Base-by-base conservation (phyloP, 345 rosid genomes). In the Toxicodendron radicans region DNA sequence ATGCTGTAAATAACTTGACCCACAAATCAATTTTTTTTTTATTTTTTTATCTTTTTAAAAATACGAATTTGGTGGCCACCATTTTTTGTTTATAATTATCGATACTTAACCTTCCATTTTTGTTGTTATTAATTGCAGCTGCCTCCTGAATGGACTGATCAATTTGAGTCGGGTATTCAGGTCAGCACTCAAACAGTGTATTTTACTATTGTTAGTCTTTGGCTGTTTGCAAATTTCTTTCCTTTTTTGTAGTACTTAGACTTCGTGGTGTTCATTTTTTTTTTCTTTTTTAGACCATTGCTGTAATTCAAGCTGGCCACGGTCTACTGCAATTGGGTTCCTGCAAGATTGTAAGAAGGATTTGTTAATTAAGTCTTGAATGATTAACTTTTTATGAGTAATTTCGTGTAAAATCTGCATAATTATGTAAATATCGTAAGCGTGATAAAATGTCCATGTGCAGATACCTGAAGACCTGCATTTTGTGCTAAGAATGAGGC, bases 261-360 rank as follows among this genome's bases (percentile, higher is more conserved):
- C 58, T 66, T 69, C 58, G 64, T 64, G 46, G n/a, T 53, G 53
- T n/a, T 7, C 6, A 14, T 65, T 62, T 82, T 6, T 60, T 65
- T 62, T 80, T 6, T 57, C 32, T 65, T 80, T 74, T 68, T 46
- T 82, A 95, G 99, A 95, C 99, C 17, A 95, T 95, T 80, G 99
- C 98, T 83, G 99, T 93, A 43, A 95, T 95, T 78, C 99, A 95
- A 95, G 99, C 98, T 81, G 99, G 98, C 46, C 98, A 91, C 75
- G 99, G 98, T 71, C 90, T 93, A 79, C 87, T 95, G 54, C 99
- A 95, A 64, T 73, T 95, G 80, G 98, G 99, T 71, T 95, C 99
- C 48, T 86, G 96, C 96, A 91, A 93, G 86, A 93, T 87, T 78
- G 99, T 95, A 80, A 91, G 97, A 88, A 68, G 43, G 16, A 56